Percentiles rank a stretch among this genome's conserved stretches.
phyloP scores from a whole-genome alignment of 495 filamentous ascomycete species.

The Bombardia bombarda region DNA sequence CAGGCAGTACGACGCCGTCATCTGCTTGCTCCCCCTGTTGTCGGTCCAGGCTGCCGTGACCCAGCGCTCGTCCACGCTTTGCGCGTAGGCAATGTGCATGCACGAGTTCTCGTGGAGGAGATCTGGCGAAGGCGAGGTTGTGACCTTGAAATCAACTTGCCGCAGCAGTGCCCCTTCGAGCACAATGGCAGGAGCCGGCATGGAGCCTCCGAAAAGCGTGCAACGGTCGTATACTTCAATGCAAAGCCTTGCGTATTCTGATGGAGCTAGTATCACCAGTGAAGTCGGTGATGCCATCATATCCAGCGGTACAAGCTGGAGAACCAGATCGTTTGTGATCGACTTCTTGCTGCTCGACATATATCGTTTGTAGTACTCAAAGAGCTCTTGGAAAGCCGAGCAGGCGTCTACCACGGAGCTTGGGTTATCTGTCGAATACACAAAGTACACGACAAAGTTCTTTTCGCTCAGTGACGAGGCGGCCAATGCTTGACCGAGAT shows the following conservation, averaged over 20 bases:
- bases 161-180: conserved; percentile 67
- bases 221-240: conserved; percentile 86
- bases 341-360: conserved; percentile 43
- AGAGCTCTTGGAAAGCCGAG: conserved; percentile 66
- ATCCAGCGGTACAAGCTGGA: conserved; percentile 74
- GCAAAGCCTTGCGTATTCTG: conserved; percentile 60
- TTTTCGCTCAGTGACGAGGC: conserved; percentile 25
- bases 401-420: conserved; percentile 67
- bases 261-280: conserved; percentile 59
- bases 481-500: conserved; percentile 28
- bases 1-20: conserved; percentile 70
- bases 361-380: conserved; percentile 55
- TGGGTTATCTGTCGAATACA: conserved; percentile 64
- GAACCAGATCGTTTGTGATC: conserved; percentile 57
- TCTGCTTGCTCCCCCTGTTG: conserved; percentile 67
- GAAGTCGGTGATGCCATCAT: conserved; percentile 59
- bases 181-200: conserved; percentile 62
- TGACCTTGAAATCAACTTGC: conserved; percentile 71
- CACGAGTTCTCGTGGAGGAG: conserved; percentile 75
- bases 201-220: conserved; percentile 42
- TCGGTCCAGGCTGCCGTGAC: conserved; percentile 89
- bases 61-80: conserved; percentile 79
- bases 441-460: conserved; percentile 79
- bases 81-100: conserved; percentile 81
- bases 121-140: conserved; percentile 55